Evolutionary conservation across 1,284 basidiomycete genomes (phyloP).

Genomic region (Leccinum pachyderme): DNA sequence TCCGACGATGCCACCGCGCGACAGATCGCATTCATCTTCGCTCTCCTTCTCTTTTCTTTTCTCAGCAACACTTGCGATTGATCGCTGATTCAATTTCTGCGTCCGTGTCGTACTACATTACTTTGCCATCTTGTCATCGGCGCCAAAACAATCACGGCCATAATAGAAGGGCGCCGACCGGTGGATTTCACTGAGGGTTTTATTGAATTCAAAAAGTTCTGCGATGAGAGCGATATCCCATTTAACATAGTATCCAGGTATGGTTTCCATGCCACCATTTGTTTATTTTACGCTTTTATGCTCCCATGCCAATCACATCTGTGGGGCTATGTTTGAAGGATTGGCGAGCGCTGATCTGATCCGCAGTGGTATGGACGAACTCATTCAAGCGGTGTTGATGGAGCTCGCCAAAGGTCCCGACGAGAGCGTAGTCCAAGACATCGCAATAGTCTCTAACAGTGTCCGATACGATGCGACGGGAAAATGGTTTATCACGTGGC

Average conservation of each 20-base stretch:
- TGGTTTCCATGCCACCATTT: conserved; percentile 12
- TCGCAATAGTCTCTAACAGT: conserved; percentile 90
- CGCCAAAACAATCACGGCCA: conserved; percentile 5
- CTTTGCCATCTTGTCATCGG: neutral
- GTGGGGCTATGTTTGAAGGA: neutral
- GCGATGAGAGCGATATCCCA: conserved; percentile 74
- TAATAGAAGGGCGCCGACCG: conserved; percentile 32
- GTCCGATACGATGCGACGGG: conserved; percentile 65
- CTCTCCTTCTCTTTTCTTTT: neutral
- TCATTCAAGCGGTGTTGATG: conserved; percentile 84
- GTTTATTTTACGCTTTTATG: neutral
- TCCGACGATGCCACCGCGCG: neutral
- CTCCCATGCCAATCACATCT: conserved; percentile 9
- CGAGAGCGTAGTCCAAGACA: conserved; percentile 67
- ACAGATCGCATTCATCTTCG: neutral
- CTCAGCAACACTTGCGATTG: neutral
- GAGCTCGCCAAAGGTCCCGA: conserved; percentile 60
- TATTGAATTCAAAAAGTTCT: conserved; percentile 81
- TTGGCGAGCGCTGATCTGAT: conserved; percentile 5
- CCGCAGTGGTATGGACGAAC: conserved; percentile 84
- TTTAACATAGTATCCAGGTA: conserved; percentile 91
- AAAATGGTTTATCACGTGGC: conserved; percentile 81
- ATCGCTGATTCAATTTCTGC: neutral
- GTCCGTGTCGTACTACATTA: neutral
- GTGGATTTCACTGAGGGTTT: conserved; percentile 88